Percentiles rank a stretch among this genome's conserved stretches.
Conservation (phyloP, 352 stramenopile genomes). For the Pythium sp. region DNA sequence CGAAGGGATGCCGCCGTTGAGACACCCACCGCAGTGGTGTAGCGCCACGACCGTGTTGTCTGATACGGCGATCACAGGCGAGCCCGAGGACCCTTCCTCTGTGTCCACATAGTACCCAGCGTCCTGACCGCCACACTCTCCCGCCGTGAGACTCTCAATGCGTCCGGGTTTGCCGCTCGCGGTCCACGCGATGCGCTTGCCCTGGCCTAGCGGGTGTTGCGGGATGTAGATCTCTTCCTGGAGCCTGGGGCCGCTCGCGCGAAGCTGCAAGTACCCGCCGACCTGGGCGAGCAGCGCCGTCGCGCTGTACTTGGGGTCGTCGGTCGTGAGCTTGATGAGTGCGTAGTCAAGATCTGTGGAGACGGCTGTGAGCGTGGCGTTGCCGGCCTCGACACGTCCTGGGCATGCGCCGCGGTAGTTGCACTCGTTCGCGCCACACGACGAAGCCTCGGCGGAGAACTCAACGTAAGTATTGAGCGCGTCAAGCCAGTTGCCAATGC, state of each 20-base stretch:
- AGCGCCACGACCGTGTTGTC: slow-evolving; percentile 73
- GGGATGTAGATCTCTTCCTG: slow-evolving; percentile 43
- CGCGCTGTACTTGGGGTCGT: slow-evolving; percentile 29
- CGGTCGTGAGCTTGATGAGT: slow-evolving; percentile 36
- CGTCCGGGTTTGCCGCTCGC: slow-evolving; percentile 23
- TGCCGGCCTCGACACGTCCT: slow-evolving; percentile 31
- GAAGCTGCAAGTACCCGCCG: slow-evolving; percentile 37
- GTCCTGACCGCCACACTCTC: slow-evolving; percentile 45
- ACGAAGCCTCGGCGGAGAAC: slow-evolving; percentile 56
- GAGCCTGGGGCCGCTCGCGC: slow-evolving; percentile 26
- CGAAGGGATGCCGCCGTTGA: slow-evolving; percentile 61
- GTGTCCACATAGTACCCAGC: slow-evolving; percentile 78
- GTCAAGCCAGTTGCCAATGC: slow-evolving; percentile 56
- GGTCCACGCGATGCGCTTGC: slow-evolving; percentile 35
- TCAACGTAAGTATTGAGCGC: slow-evolving; percentile 67
- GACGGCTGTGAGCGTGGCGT: slow-evolving; percentile 35
- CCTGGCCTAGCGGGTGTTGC: slow-evolving; percentile 36
- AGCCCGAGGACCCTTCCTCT: slow-evolving; percentile 65
- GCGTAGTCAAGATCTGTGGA: slow-evolving; percentile 44
- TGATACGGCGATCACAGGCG: slow-evolving; percentile 45
- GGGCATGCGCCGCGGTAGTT: slow-evolving; percentile 43
- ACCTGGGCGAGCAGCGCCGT: slow-evolving; percentile 32
- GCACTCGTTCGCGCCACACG: slow-evolving; percentile 32
- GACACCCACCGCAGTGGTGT: slow-evolving; percentile 73
- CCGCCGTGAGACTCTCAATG: slow-evolving; percentile 33